These are phyloP conservation scores for Mucor piriformis DNA, from an alignment of 371 early-diverging fungal genomes.

Conservation along the genomic window DNA sequence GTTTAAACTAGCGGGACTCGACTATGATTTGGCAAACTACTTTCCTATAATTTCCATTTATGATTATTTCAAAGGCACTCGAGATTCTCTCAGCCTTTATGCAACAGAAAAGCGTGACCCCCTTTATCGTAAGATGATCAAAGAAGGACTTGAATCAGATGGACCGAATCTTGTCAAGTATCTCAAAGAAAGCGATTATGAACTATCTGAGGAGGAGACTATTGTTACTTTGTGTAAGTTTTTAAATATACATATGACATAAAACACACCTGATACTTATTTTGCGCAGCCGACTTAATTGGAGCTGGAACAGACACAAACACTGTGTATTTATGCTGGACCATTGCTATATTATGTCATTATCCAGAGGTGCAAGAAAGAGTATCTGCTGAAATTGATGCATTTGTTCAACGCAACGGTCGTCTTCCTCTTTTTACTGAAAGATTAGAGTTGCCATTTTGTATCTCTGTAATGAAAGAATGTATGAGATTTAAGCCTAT, in stretches of 20 bases:
- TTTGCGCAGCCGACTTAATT: slow-evolving; percentile 13
- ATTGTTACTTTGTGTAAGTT: slow-evolving; percentile 6
- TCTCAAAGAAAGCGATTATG: not conserved
- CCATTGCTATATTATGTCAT: slow-evolving; percentile 3
- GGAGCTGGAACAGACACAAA: slow-evolving; percentile 20
- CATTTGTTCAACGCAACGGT: slow-evolving; percentile 6
- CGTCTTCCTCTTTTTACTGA: slow-evolving; percentile 9
- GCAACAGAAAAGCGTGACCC: slow-evolving; percentile 5
- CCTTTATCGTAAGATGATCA: not conserved
- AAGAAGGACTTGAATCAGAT: not conserved
- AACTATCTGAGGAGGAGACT: not conserved
- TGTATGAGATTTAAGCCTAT: slow-evolving; percentile 9
- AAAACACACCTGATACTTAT: not conserved
- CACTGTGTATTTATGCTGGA: slow-evolving; percentile 2
- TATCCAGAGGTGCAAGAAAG: slow-evolving; percentile 12
- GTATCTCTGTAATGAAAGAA: slow-evolving; percentile 17
- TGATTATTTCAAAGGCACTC: not conserved
- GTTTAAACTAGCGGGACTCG: slow-evolving; percentile 7
- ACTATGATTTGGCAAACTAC: slow-evolving; percentile 11
- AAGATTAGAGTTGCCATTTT: slow-evolving; percentile 3
- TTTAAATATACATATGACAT: too few relatives aligned
- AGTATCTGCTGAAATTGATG: slow-evolving; percentile 12
- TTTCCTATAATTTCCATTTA: slow-evolving; percentile 9
- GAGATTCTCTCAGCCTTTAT: not conserved
- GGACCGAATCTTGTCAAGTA: slow-evolving; percentile 3